Evolutionary conservation across 441 rosid genomes (phyloP), one percentile per base, ranked within the genome.

Genomic region (Syzygium syzygioides): DNA sequence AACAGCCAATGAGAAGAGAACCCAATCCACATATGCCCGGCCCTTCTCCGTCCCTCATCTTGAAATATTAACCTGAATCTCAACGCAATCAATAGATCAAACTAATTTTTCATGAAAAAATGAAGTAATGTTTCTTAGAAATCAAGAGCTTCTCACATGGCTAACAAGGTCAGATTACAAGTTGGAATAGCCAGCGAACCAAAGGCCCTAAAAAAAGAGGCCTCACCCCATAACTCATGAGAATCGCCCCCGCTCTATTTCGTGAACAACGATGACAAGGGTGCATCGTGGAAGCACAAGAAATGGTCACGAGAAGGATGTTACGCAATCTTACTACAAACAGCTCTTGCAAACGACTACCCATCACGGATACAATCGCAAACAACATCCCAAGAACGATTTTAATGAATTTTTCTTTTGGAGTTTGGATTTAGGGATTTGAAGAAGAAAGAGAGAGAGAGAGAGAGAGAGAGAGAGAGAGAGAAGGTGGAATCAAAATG

Each of bases 261-360:
- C 25, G 60, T 28, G 25, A 56, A 56, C 60, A 56, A 56, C 28
- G 25, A 23, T 41, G 60, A 56, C 60, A 28, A 56, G 5, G 28
- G 28, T 23, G 60, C 60, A 23, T 56, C 60, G 60, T 23, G 60
- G 60, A 23, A 23, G 28, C 60, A 56, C 28, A 0, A 56, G 25
- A 56, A 23, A 56, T 20, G 59, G 41, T 41, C 60, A 9, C 41
- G 41, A 41, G 6, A 41, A 41, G 41, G 6, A 23, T 23, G 41
- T 41, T 28, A 9, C 28, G 4, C 60, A 9, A 56, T 56, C 2
- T 20, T 23, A 56, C 26, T 8, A 0, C 0, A 23, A 23, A 9
- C 28, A 56, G 25, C 41, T 41, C 0, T 56, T 14, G 28, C 60
- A 56, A 56, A 56, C 28, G 28, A 23, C 60, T 23, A 56, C 28